Base-by-base conservation (phyloP, 75 land plant genomes). In the Picea glauca region DNA sequence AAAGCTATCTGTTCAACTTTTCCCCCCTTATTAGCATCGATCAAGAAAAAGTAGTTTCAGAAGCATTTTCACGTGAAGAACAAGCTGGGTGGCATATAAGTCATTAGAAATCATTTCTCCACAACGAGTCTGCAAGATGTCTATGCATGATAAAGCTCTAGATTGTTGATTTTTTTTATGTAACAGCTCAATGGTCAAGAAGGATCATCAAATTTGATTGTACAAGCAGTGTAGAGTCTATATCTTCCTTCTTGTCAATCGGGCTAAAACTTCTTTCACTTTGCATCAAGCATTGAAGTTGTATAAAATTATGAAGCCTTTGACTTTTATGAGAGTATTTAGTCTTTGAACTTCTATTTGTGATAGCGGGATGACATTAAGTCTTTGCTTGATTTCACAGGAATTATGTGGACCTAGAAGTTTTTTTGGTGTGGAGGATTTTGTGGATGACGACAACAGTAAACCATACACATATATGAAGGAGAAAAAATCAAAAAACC, bases 361-460 rank as follows among this genome's bases (percentile, higher is more conserved):
- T 40, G 58, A 54, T n/a, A 43, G 54, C 18, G 32, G 15, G 14
- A 9, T 54, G 9, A 26, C 58, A 20, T 26, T 14, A 0, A 57
- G 8, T 26, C 21, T 11, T 26, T 31, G 33, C 13, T 50, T 1
- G 50, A 30, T 50, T 13, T 75, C 60, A 57, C 87, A 90, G 89
- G 80, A 76, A 77, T 64, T 77, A 46, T 74, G 15, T 60, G 78
- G 73, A 40, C 90, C 92, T 35, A 84, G 92, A 79, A 90, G 92
- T 70, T 90, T 90, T 67, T 90, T 90, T 78, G 92, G 90, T 4
- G 90, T 88, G 60, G 92, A 90, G 80, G 92, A 90, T 77, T 90
- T 79, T 74, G 60, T 84, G 32, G 90, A 90, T 58, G 86, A 88
- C 62, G 87, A 90, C 54, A 88, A 88, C 40, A 82, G 84, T 74